A percentile compares a stretch with the other conserved stretches of the same genome.
Evolutionary conservation across 805 yeast species (phyloP).

Genomic region (Hanseniaspora thailandica): DNA sequence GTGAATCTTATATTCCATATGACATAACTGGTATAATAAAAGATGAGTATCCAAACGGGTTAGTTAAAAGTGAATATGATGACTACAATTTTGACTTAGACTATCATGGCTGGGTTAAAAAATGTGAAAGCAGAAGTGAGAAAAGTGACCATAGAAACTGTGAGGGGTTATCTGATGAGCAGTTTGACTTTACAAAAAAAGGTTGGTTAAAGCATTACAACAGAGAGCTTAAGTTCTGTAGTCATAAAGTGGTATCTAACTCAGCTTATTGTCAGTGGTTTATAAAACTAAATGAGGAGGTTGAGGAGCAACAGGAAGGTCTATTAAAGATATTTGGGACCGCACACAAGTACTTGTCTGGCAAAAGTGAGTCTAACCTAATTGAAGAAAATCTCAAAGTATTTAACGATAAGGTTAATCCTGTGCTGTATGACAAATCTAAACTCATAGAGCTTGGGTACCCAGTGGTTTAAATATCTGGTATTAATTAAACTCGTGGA

Average conservation of each 20-base stretch:
- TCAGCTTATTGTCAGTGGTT: conserved; percentile 1
- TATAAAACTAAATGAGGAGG: background rate
- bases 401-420: background rate
- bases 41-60: conserved; percentile 15
- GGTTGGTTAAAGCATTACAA: background rate
- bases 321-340: background rate
- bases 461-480: background rate
- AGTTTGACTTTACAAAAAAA: background rate
- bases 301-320: background rate
- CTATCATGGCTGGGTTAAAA: conserved; percentile 9
- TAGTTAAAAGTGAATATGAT: background rate
- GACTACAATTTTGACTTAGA: conserved; percentile 7
- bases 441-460: background rate
- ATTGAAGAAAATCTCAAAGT: background rate
- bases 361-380: background rate
- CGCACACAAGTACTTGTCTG: background rate
- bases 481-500: too few relatives aligned
- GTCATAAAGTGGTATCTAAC: background rate
- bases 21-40: conserved; percentile 6
- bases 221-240: background rate
- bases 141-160: conserved; percentile 5
- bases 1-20: conserved; percentile 12
- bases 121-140: conserved; percentile 7
- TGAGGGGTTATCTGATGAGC: background rate
- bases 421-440: background rate